phyloP scores from a whole-genome alignment of 2,329 filamentous ascomycete genomes.

The Fusarium newnesense region DNA sequence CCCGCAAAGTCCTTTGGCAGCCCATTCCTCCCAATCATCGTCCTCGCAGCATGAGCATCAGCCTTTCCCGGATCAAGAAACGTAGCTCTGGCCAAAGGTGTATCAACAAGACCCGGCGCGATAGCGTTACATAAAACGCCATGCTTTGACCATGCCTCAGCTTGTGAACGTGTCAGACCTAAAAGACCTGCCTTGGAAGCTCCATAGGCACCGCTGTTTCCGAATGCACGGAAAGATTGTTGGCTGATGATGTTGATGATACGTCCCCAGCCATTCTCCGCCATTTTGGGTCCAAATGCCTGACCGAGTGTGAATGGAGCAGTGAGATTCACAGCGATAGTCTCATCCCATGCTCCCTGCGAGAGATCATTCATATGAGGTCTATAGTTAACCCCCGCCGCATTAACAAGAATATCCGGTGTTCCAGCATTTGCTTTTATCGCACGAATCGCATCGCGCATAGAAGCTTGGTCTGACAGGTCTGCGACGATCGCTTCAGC shows the following conservation, averaged over 20 bases:
- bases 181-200: conserved; percentile 48
- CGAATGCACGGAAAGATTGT: conserved; percentile 47
- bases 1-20: conserved; percentile 47
- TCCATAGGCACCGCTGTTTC: conserved; percentile 49
- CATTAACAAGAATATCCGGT: conserved; percentile 49
- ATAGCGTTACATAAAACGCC: conserved; percentile 50
- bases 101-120: conserved; percentile 47
- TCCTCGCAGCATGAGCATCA: conserved; percentile 41
- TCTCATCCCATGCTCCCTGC: conserved; percentile 44
- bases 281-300: conserved; percentile 48
- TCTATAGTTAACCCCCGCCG: conserved; percentile 45
- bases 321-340: conserved; percentile 48
- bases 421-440: conserved; percentile 39
- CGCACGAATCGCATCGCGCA: conserved; percentile 24
- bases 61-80: conserved; percentile 37
- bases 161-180: conserved; percentile 47
- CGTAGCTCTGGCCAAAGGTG: conserved; percentile 39
- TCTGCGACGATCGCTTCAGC: conserved; percentile 37
- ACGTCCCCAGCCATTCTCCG: conserved; percentile 44
- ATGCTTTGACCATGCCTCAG: conserved; percentile 48
- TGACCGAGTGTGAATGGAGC: conserved; percentile 48
- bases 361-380: conserved; percentile 46
- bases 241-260: conserved; percentile 50
- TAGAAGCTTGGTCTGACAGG: conserved; percentile 26
- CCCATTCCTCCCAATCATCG: conserved; percentile 48